Percentiles rank a stretch among this genome's conserved stretches.
Evolutionary conservation across 805 yeast species (phyloP).

Genomic region (Starmerella stigmatis): DNA sequence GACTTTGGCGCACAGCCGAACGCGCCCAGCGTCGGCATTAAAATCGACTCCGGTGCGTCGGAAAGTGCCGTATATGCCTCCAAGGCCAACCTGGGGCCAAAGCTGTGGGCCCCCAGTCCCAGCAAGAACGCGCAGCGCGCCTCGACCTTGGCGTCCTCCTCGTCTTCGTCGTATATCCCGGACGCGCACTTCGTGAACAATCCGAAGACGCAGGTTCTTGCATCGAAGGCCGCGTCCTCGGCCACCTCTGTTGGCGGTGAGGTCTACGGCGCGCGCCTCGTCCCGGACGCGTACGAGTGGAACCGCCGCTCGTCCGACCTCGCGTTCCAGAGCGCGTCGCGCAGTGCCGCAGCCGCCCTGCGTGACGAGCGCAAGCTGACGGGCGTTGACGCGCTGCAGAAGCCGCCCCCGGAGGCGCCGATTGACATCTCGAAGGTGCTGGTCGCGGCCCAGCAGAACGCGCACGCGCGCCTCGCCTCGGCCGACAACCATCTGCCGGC

Average conservation of each 20-base stretch:
- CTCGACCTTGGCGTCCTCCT: constrained; percentile 30
- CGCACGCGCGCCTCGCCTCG: constrained; percentile 21
- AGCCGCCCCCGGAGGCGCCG: constrained; percentile 12
- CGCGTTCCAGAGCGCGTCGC: constrained; percentile 16
- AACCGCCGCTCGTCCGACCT: constrained; percentile 23
- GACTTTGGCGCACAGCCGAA: constrained; percentile 30
- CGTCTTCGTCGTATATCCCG: constrained; percentile 26
- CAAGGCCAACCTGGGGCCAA: constrained; percentile 27
- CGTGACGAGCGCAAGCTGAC: constrained; percentile 11
- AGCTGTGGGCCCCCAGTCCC: constrained; percentile 30
- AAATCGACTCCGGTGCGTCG: constrained; percentile 24
- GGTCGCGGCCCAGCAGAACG: constrained; percentile 28
- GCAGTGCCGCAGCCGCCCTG: constrained; percentile 11
- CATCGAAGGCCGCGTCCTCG: constrained; percentile 30
- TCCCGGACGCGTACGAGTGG: constrained; percentile 32
- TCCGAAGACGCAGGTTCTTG: constrained; percentile 17
- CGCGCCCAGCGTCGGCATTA: constrained; percentile 33
- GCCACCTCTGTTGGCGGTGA: constrained; percentile 28
- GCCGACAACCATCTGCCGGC: constrained; percentile 23
- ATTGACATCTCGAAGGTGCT: constrained; percentile 26
- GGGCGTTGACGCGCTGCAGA: constrained; percentile 8
- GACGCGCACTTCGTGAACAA: constrained; percentile 17
- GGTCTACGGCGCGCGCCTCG: constrained; percentile 28
- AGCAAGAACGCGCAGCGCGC: constrained; percentile 31
- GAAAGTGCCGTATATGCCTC: constrained; percentile 31